Base-by-base conservation (phyloP, 768 basidiomycete species). In the Mycena floridula region DNA sequence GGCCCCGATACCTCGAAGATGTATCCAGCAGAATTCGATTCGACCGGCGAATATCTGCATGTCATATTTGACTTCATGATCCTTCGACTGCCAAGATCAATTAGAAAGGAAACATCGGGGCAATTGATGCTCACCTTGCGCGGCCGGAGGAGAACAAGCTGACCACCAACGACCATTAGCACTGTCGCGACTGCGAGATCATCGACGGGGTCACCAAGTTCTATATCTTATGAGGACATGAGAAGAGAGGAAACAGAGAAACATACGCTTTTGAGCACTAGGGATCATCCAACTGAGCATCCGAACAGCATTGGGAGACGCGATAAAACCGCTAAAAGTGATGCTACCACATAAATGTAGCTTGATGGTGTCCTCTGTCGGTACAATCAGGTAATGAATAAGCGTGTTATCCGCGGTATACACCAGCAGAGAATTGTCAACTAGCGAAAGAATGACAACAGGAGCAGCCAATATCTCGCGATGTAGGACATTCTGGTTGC, bases 1-100 rank as follows among this genome's bases (percentile, higher is more conserved):
- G 2, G 89, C 81, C 5, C 85, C 89, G 30, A 99, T 91, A 2
- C 95, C 95, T 28, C 87, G 81, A 35, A 99, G 71, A 69, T 97
- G 95, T 43, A 94, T 96, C 95, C 95, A 99, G 63, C 94, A 99
- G 58, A 96, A 93, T 59, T 99, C 95, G 51, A 98, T 89, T n/a
- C 85, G 80, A 49, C 96, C 91, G 0, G 95, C 92, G 36, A 99
- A 84, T 25, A 98, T 87, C 59, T 97, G 95, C 74, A 97, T 84
- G 63, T 97, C 95, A 57, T 99, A 99, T 54, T 85, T 89, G 60
- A 95, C 89, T 67, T 97, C 93, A 53, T 89, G 82, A 45, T 80
- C 72, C 1, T 79, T 87, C 2, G 89, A 81, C 89, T 93, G 41
- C 35, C n/a, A 35, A 35, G 6, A 49, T 23, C 40, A 20, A n/a